Percentiles rank a stretch among this genome's conserved stretches.
These are phyloP conservation scores for Hyphopichia wangnamkhiaoensis DNA, from an alignment of 1,139 yeast species.

Conservation along the genomic window DNA sequence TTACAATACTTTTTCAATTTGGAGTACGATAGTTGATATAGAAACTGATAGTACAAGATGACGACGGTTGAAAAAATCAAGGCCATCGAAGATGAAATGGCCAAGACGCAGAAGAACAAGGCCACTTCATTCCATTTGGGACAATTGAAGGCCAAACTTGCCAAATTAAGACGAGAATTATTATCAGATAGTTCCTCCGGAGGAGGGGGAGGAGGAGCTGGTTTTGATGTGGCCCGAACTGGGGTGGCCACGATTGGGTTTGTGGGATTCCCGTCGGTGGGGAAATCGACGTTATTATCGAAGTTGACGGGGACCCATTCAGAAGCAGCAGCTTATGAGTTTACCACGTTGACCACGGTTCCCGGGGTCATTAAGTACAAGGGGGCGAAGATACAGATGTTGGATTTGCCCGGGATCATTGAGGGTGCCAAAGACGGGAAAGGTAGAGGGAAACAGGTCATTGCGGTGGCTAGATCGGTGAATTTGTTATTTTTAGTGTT, in stretches of 20 bases:
- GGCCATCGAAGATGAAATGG: conserved; percentile 94
- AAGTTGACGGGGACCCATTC: conserved; percentile 94
- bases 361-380: conserved; percentile 95
- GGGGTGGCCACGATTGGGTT: conserved; percentile 98
- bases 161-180: conserved; percentile 89
- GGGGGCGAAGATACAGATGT: conserved; percentile 97
- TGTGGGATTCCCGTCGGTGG: conserved; percentile 99
- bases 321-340: conserved; percentile 96
- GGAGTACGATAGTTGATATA: too few relatives aligned
- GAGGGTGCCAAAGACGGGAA: conserved; percentile 99
- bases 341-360: conserved; percentile 95
- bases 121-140: conserved; percentile 96
- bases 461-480: conserved; percentile 97
- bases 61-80: conserved; percentile 89
- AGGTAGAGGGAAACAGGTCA: conserved; percentile 98
- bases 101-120: conserved; percentile 93
- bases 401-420: conserved; percentile 97
- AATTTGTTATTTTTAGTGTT: conserved; percentile 87
- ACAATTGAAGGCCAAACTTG: conserved; percentile 92
- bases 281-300: conserved; percentile 83
- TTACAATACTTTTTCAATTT: too few relatives aligned
- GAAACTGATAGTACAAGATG: conserved; percentile 43
- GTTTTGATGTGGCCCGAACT: conserved; percentile 96
- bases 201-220: conserved; percentile 83
- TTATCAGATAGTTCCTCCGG: conserved; percentile 74